Evolutionary conservation across 2,329 filamentous ascomycete genomes (phyloP), one percentile per base, ranked within the genome.

Genomic region (Exophiala lecanii-corni): DNA sequence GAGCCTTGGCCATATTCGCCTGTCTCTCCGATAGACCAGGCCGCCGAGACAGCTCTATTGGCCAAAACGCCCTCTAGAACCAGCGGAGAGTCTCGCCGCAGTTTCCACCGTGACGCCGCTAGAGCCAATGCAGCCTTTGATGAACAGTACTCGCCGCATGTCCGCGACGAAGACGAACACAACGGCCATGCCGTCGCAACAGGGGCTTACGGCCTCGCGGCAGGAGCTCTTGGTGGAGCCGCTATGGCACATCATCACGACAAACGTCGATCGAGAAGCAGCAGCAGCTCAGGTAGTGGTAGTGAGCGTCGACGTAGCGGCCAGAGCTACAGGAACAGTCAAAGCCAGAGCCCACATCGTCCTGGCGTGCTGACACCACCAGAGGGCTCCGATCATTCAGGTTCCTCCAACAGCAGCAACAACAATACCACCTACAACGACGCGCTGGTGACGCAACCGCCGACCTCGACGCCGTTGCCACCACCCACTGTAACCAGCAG

Each of bases 1-100:
- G 50, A 55, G 25, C 43, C 42, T 9, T 51, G 50, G 53, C 50
- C 53, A 28, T 50, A 45, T 35, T 47, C 40, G 18, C 44, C 46
- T 6, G 43, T 45, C n/a, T 47, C 40, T 21, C 44, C 46, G 5
- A 40, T 45, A 9, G 44, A 53, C 19, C 41, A 31, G 9, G 35
- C 10, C 26, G n/a, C 39, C 16, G 38, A 48, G 17, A 23, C 20
- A 9, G 32, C 34, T 4, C 36, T 31, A 13, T 15, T 41, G 2
- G 26, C 25, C 3, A 21, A 23, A 16, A 16, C 15, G 2, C 35
- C 49, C 9, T 20, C 34, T 17, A 39, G 39, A 23, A 39, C n/a
- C 18, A 46, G 41, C 21, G 18, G 15, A 20, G 44, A 48, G 7
- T 45, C 37, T 15, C 37, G 16, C 10, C 41, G 36, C 18, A 41